Base-by-base conservation (phyloP, 768 basidiomycete genomes). In the Leucocoprinus leucothites region DNA sequence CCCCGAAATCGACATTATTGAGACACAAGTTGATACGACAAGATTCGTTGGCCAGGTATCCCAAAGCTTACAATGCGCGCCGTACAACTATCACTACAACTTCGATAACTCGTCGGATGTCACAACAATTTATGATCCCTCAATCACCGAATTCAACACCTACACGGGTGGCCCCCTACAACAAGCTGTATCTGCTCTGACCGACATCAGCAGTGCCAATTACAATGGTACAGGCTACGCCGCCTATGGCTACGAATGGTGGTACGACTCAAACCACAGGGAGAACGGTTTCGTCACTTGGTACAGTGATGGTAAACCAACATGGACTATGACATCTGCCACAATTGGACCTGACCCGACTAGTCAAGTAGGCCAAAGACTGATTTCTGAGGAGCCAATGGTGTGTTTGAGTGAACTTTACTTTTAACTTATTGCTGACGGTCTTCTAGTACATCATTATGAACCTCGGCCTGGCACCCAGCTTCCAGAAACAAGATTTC, bases 331-430 rank as follows among this genome's bases (percentile, higher is more conserved):
- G 48, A 82, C 79, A 6, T 70, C 88, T 1, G 74, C 69, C 3
- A 74, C 89, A 3, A 71, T 91, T 16, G 87, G 82, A 2, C 69
- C 91, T 1, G 86, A 94, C 69, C n/a, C 78, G 0, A 63, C 57
- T 2, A 73, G 80, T 0, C 57, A 84, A 49, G 76, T 98, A 50
- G 74, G 80, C 41, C 72, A 77, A 59, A 77, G 94, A 21, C 62
- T 94, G 19, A 82, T 97, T 48, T 74, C 92, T 3, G 90, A 95
- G 64, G 97, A 99, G 67, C 96, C 97, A 1, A 88, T 98, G 94
- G 91, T 93, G 61, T 59, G 83, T 73, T 49, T 55, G 11, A 22
- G 18, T 53, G 34, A 42, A 46, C 9, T 38, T 25, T 26, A 16
- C 25, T 31, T 34, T 51, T 26, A 19, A 16, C 18, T 13, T 31